Evolutionary conservation across 139 green algal species (phyloP), one percentile per base, ranked within the genome.

Genomic region (Astrephomene gubernaculifera): DNA sequence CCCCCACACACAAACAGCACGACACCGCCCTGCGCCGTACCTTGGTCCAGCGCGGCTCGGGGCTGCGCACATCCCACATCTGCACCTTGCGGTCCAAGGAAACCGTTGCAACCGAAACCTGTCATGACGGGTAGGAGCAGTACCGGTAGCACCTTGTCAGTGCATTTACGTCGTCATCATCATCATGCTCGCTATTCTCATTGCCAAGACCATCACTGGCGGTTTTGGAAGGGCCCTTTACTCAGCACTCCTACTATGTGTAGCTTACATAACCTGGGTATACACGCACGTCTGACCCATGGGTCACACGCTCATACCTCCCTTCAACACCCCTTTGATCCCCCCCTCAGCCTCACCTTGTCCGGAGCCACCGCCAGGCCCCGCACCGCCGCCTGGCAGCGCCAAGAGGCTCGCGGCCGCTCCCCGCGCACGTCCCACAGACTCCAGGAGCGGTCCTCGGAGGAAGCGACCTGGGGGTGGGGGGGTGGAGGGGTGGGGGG

Each of bases 31-130:
- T 6, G 5, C 4, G 35, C 41, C 76, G 27, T 14, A 72, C 76
- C 76, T 83, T 73, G 10, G 72, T 88, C 44, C 71, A 69, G 1
- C 70, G 33, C 5, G 83, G 45, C 41, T 78, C 73, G 27, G 83
- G 83, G 2, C n/a, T 52, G 10, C 83, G 83, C 27, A 83, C 33
- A 35, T 88, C 83, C 72, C 73, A 88, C 73, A 83, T 43, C 21
- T 60, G 25, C 2, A 86, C 31, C 49, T 67, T 64, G 25, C 64
- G 45, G 60, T 90, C 86, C 61, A 76, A 44, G 6, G 69, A 63
- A 0, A 81, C 79, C 0, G 86, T 87, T 21, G 81, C 70, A 0
- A 90, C 79, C 8, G 86, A 84, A 49, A 90, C 79, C 86, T 90
- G 86, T n/a, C 3, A 39, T 27, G 29, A 43, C 29, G 8, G n/a